Conservation (phyloP, 192 early-diverging fungal species). For the Linnemannia zychae region DNA sequence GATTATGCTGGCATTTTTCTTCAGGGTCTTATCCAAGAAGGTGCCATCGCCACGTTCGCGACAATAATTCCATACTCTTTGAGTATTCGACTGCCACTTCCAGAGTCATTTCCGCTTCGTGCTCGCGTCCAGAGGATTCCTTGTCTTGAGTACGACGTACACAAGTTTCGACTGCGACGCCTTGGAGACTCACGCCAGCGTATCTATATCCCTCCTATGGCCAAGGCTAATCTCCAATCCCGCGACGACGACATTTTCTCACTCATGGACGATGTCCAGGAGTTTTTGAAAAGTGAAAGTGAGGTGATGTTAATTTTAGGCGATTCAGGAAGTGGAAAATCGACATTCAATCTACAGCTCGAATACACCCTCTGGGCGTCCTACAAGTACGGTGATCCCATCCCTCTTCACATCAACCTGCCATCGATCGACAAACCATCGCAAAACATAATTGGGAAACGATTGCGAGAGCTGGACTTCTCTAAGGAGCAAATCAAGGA, state of each 20-base stretch:
- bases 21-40: no score
- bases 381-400: neutral
- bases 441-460: neutral
- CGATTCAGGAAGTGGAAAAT: neutral
- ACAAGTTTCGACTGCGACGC: neutral
- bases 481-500: neutral
- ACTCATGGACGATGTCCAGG: neutral
- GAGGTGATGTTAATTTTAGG: neutral
- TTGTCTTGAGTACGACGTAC: neutral
- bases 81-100: neutral
- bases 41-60: neutral
- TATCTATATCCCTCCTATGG: neutral
- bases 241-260: neutral
- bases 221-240: neutral
- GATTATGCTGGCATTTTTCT: neutral
- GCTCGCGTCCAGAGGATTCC: neutral
- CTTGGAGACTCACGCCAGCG: neutral
- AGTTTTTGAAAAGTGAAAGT: neutral
- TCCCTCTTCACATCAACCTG: neutral
- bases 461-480: neutral
- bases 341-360: neutral
- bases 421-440: neutral
- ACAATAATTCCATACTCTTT: neutral
- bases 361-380: neutral
- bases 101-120: neutral